phyloP scores from a whole-genome alignment of 177 flowering plant genomes.

The Vitis hybrid region DNA sequence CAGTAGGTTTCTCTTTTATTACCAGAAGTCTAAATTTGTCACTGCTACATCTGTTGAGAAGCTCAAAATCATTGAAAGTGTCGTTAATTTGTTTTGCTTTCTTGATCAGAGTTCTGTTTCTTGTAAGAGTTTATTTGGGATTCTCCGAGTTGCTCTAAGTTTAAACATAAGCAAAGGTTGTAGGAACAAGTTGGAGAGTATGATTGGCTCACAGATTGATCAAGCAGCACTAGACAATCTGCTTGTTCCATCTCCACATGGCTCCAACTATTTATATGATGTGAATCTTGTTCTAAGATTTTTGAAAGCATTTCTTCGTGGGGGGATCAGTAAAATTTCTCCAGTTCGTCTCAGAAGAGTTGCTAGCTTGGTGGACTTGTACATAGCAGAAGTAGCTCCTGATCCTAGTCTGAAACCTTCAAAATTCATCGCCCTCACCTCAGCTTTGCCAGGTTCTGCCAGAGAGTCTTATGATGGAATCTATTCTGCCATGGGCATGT shows the following conservation, averaged over 20 bases:
- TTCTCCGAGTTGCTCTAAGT: slow-evolving; percentile 48
- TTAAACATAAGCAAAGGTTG: slow-evolving; percentile 44
- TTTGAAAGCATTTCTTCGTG: slow-evolving; percentile 52
- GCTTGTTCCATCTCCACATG: slow-evolving; percentile 71
- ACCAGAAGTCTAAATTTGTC: slow-evolving; percentile 54
- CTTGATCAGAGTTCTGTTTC: slow-evolving; percentile 59
- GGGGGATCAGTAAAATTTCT: slow-evolving; percentile 29
- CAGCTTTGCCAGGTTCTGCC: slow-evolving; percentile 39
- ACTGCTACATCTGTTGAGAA: slow-evolving; percentile 41
- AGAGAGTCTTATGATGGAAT: slow-evolving; percentile 36
- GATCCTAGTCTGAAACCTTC: slow-evolving; percentile 43
- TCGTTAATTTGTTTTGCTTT: slow-evolving; percentile 43
- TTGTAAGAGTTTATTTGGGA: slow-evolving; percentile 63
- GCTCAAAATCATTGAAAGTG: slow-evolving; percentile 40
- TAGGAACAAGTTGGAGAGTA: slow-evolving; percentile 61
- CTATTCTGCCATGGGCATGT: slow-evolving; percentile 38
- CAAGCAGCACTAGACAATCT: slow-evolving; percentile 76
- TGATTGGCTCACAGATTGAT: slow-evolving; percentile 79
- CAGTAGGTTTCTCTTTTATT: slow-evolving; percentile 67
- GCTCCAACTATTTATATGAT: slow-evolving; percentile 56
- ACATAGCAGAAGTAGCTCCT: slow-evolving; percentile 48
- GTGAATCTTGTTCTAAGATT: slow-evolving; percentile 77
- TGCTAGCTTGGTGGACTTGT: slow-evolving; percentile 35
- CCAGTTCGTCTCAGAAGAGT: slow-evolving; percentile 45
- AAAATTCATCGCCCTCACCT: slow-evolving; percentile 32